A percentile compares a stretch with the other conserved stretches of the same genome.
phyloP scores from a whole-genome alignment of 1,284 basidiomycete species.

The Malassezia slooffiae region DNA sequence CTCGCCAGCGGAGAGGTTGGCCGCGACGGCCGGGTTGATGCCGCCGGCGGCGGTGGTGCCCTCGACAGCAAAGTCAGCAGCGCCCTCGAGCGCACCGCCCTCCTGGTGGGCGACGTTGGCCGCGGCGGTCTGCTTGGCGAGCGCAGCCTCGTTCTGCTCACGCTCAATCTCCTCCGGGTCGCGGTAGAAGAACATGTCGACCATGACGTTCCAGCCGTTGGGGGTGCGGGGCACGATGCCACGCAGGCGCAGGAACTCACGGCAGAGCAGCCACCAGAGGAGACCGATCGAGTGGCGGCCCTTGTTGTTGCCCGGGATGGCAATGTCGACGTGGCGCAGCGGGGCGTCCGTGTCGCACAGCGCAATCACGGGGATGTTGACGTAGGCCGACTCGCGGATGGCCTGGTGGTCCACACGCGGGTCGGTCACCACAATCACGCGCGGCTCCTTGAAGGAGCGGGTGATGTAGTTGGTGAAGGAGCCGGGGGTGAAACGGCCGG shows the following conservation, averaged over 20 bases:
- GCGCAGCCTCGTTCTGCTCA: conserved; percentile 78
- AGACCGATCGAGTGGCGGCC: conserved; percentile 91
- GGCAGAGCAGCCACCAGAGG: conserved; percentile 96
- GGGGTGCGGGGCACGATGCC: conserved; percentile 78
- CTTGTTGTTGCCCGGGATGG: conserved; percentile 99
- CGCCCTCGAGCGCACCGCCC: conserved; percentile 23
- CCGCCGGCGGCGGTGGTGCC: conserved; percentile 71
- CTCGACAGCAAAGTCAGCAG: conserved; percentile 39
- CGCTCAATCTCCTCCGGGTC: conserved; percentile 98
- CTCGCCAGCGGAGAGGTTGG: conserved; percentile 30
- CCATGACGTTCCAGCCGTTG: conserved; percentile 91
- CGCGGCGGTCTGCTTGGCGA: conserved; percentile 57
- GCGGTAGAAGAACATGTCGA: conserved; percentile 99
- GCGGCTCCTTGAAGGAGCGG: conserved; percentile 98
- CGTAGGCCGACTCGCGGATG: conserved; percentile 97
- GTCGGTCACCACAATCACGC: conserved; percentile 94
- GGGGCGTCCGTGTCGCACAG: conserved; percentile 97
- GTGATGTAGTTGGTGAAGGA: conserved; percentile 97
- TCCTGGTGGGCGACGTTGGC: conserved; percentile 31
- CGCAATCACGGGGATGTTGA: conserved; percentile 99
- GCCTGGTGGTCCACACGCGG: conserved; percentile 99
- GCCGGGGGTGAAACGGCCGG: conserved; percentile 97
- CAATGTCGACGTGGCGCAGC: conserved; percentile 92
- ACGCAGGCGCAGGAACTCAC: conserved; percentile 89
- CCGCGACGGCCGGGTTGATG: conserved; percentile 52